phyloP scores from a whole-genome alignment of 2,329 filamentous ascomycete genomes.

The Nothophoma quercina region DNA sequence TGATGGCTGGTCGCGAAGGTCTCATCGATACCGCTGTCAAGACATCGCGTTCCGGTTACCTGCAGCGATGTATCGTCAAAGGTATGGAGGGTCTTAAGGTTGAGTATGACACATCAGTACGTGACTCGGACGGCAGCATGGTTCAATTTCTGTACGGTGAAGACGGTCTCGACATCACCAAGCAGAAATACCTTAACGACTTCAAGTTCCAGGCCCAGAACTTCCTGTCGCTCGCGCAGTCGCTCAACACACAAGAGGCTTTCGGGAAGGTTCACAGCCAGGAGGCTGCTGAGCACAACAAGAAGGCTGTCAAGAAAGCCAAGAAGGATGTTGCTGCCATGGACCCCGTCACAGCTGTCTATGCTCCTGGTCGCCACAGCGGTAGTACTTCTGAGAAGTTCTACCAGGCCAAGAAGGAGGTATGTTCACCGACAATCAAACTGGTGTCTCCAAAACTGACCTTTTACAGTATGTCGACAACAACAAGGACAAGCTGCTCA shows the following conservation, averaged over 20 bases:
- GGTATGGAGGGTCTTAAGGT: conserved; percentile 95
- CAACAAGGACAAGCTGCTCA: conserved; percentile 70
- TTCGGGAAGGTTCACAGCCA: conserved; percentile 68
- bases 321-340: conserved; percentile 73
- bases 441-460: conserved; percentile 20
- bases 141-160: conserved; percentile 97
- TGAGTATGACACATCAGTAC: conserved; percentile 91
- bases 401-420: conserved; percentile 70
- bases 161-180: conserved; percentile 92
- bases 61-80: conserved; percentile 97
- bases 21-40: conserved; percentile 99
- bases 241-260: conserved; percentile 71
- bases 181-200: conserved; percentile 88
- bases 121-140: conserved; percentile 90
- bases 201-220: conserved; percentile 93
- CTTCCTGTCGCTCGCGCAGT: conserved; percentile 78
- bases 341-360: conserved; percentile 77
- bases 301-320: conserved; percentile 78
- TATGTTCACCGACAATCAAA: conserved; percentile 37
- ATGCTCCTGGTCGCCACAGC: conserved; percentile 77
- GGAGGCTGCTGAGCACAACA: conserved; percentile 68
- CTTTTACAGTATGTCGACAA: conserved; percentile 72
- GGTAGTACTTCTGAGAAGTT: conserved; percentile 93
- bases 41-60: conserved; percentile 93
- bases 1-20: conserved; percentile 98